These are phyloP conservation scores for Kwoniella bestiolae DNA, from an alignment of 768 basidiomycete species.

Conservation along the genomic window DNA sequence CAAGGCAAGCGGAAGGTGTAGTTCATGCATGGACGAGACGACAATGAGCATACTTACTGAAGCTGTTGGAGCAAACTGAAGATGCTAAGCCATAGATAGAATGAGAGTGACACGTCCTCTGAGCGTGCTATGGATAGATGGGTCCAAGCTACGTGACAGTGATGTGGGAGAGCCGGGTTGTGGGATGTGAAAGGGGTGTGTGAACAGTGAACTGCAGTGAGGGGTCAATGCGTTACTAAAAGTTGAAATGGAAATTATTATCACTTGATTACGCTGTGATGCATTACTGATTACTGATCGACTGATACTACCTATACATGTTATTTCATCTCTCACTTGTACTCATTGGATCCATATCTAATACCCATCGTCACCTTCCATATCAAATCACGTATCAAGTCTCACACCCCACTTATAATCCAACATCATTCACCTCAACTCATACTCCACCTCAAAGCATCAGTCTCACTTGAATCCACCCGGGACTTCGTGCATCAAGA, in stretches of 20 bases:
- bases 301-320: background rate
- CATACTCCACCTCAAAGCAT: background rate
- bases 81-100: too few relatives aligned
- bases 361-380: background rate
- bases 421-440: background rate
- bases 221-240: slow-evolving; percentile 1
- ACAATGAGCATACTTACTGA: background rate
- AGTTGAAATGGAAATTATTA: background rate
- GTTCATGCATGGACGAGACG: background rate
- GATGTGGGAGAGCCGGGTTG: background rate
- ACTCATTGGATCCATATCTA: background rate
- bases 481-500: background rate
- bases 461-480: background rate
- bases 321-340: background rate
- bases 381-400: background rate
- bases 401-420: background rate
- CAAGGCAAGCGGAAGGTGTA: background rate
- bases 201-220: background rate
- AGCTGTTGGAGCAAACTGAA: too few relatives aligned
- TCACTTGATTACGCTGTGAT: too few relatives aligned
- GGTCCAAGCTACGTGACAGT: background rate
- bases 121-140: background rate
- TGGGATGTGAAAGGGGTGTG: background rate
- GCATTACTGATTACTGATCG: background rate
- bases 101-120: background rate